Conservation (phyloP, 2,329 filamentous ascomycete genomes). For the Thelonectria discophora region DNA sequence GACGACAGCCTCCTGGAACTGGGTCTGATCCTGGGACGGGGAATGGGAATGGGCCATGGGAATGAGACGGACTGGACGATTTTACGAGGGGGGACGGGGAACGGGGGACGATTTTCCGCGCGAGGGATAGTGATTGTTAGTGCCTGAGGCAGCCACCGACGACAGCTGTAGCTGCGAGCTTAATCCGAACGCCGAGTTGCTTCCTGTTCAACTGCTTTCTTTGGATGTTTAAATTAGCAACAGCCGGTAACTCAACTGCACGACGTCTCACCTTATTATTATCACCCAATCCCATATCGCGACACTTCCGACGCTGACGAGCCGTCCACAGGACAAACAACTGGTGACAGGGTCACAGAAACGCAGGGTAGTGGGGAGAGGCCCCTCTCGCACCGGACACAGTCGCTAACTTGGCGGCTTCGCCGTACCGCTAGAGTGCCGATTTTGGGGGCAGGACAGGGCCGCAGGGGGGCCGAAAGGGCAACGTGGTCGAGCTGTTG, state of each 20-base stretch:
- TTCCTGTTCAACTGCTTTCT: neutral
- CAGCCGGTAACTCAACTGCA: neutral
- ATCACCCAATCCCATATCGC: neutral
- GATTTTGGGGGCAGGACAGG: constrained; percentile 1
- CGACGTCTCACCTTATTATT: neutral
- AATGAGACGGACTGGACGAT: constrained; percentile 25
- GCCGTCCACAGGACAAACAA: neutral
- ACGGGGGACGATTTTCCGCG: constrained; percentile 17
- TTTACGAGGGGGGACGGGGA: constrained; percentile 1
- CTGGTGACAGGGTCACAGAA: constrained; percentile 5
- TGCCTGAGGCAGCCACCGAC: constrained; percentile 20
- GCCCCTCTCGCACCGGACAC: constrained; percentile 9
- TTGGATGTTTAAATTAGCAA: neutral
- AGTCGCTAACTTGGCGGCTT: constrained; percentile 24
- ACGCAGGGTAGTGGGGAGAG: constrained; percentile 12
- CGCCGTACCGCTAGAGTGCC: constrained; percentile 25
- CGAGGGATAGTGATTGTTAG: neutral
- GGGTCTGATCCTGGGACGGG: constrained; percentile 26
- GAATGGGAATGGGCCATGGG: constrained; percentile 38
- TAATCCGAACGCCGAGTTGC: neutral
- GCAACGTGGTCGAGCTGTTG: neutral
- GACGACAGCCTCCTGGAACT: constrained; percentile 28
- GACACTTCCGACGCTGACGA: neutral
- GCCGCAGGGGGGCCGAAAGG: neutral
- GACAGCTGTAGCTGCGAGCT: neutral